These are phyloP conservation scores for Russula olivacea DNA, from an alignment of 768 basidiomycete species.

Conservation along the genomic window DNA sequence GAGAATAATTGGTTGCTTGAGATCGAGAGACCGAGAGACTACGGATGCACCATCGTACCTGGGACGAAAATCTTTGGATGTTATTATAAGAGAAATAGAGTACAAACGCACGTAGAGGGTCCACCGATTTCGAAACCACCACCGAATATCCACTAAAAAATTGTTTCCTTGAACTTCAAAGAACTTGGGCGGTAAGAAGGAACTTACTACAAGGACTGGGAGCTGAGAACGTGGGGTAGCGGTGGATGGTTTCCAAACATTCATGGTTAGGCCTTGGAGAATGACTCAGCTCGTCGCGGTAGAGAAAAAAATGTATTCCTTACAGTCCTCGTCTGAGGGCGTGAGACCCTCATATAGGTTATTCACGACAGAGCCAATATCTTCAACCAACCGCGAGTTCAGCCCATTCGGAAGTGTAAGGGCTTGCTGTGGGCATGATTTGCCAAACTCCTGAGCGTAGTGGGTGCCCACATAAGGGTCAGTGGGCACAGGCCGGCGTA, in stretches of 20 bases:
- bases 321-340: constrained; percentile 26
- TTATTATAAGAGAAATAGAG: neutral
- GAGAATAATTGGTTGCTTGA: constrained; percentile 26
- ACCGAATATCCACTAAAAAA: constrained; percentile 28
- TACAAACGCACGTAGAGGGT: constrained; percentile 10
- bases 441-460: constrained; percentile 24
- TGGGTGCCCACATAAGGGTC: constrained; percentile 23
- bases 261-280: constrained; percentile 27
- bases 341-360: constrained; percentile 4
- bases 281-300: neutral
- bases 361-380: neutral
- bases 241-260: constrained; percentile 25
- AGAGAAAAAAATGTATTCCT: neutral
- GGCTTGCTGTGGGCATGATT: constrained; percentile 29
- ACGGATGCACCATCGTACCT: constrained; percentile 27
- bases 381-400: neutral
- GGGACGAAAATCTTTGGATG: neutral
- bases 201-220: constrained; percentile 28
- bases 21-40: constrained; percentile 27
- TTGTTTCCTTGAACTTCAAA: neutral
- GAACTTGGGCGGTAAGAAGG: neutral
- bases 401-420: constrained; percentile 15
- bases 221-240: constrained; percentile 16
- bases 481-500: constrained; percentile 31
- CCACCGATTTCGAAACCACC: constrained; percentile 23